phyloP scores from a whole-genome alignment of 345 rosid genomes.

The Balakata baccata region DNA sequence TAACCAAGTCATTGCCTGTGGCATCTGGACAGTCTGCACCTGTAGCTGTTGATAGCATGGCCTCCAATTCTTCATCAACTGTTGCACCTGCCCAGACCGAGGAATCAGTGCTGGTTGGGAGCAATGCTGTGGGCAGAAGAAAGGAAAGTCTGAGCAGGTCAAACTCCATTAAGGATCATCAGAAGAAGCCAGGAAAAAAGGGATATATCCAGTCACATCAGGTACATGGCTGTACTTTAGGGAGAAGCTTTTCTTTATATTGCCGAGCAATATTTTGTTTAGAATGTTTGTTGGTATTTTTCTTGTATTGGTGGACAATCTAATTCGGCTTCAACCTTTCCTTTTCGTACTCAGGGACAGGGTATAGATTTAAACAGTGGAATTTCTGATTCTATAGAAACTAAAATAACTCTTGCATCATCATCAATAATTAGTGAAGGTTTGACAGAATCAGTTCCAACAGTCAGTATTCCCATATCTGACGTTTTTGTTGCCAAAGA shows the following conservation, averaged over 20 bases:
- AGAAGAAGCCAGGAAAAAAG: constrained; percentile 41
- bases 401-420: constrained; percentile 21
- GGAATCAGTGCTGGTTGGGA: constrained; percentile 22
- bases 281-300: constrained; percentile 8
- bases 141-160: constrained; percentile 43
- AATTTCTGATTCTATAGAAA: constrained; percentile 35
- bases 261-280: neutral
- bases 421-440: constrained; percentile 28
- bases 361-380: constrained; percentile 27
- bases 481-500: constrained; percentile 34
- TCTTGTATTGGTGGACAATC: constrained; percentile 31
- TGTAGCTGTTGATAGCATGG: constrained; percentile 22
- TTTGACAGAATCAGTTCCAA: constrained; percentile 22
- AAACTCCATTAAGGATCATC: constrained; percentile 53
- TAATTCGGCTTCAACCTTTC: constrained; percentile 15
- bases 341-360: constrained; percentile 26
- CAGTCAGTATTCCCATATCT: constrained; percentile 23
- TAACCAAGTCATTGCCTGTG: constrained; percentile 25
- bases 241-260: neutral
- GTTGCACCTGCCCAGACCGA: constrained; percentile 29
- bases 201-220: constrained; percentile 40
- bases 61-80: constrained; percentile 16
- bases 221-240: constrained; percentile 33
- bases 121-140: constrained; percentile 35
- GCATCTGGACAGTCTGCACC: constrained; percentile 30